Base-by-base conservation (phyloP, 2,329 filamentous ascomycete species). In the Beauveria varroae region DNA sequence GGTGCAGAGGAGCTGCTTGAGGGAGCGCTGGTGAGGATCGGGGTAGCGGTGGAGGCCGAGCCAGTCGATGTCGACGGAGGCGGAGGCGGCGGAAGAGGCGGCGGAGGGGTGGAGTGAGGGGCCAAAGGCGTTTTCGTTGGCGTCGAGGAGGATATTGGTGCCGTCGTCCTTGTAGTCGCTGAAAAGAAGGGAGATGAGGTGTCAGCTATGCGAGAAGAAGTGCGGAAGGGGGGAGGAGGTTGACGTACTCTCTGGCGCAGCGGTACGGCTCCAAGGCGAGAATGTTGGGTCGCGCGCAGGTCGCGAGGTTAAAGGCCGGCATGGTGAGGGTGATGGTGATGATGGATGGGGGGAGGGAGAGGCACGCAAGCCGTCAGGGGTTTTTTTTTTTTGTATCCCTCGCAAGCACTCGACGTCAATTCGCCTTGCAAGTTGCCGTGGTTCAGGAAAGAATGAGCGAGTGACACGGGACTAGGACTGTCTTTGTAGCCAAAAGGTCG, bases 151-250 rank as follows among this genome's bases (percentile, higher is more conserved):
- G 69, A 98, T 86, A 71, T 98, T 98, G 63, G 87, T 93, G 67
- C 95, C 95, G 72, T 99, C 90, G 74, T 99, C 93, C 79, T 99
- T 97, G 84, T 99, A 98, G 83, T 99, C 95, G 78, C 91, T 96
- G 71, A 56, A 53, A 70, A 56, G 34, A 37, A 37, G 34, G 34
- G 5, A 5, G 34, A 14, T 16, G 10, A 12, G 9, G 34, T 6
- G 34, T 37, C 12, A 37, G 34, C 34, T 12, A 16, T 5, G 12
- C 34, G 34, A 5, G 12, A 6, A 34, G 30, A 34, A 37, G 30
- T 12, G 5, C 9, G 20, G 20, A 4, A 16, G 56, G 63, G 59
- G 61, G 62, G 55, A 63, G n/a, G n/a, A 65, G 65, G 62, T 53
- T 20, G 56, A 76, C 86, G 75, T 78, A 91, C 89, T 93, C 90